Percentiles rank a stretch among this genome's conserved stretches.
phyloP scores from a whole-genome alignment of 352 stramenopile species.

The Phytophthora lateralis region DNA sequence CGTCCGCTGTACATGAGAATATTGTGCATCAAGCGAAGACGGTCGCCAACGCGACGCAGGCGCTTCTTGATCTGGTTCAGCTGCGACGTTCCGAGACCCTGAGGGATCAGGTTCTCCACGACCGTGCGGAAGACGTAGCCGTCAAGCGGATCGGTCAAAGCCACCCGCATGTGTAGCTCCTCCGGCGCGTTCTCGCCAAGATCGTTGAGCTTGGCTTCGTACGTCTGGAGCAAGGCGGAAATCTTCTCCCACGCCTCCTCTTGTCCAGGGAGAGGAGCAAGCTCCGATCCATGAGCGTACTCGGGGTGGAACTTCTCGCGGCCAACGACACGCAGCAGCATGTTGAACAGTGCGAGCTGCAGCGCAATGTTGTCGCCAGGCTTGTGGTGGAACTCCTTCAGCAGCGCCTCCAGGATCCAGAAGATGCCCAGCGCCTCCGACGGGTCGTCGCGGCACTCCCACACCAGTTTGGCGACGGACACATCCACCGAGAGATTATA shows the following conservation, averaged over 20 bases:
- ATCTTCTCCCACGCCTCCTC: constrained; percentile 80
- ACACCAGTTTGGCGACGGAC: constrained; percentile 81
- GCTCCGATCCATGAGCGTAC: constrained; percentile 62
- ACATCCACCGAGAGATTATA: constrained; percentile 76
- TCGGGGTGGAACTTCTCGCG: constrained; percentile 80
- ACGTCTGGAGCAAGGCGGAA: constrained; percentile 62
- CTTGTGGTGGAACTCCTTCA: constrained; percentile 89
- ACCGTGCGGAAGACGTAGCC: constrained; percentile 89
- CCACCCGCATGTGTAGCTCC: constrained; percentile 71
- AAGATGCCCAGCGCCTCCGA: constrained; percentile 82
- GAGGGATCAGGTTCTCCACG: constrained; percentile 86
- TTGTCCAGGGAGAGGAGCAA: constrained; percentile 70
- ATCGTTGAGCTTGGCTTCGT: constrained; percentile 76
- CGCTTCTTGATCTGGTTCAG: constrained; percentile 91
- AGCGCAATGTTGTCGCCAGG: constrained; percentile 82
- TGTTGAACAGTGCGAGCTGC: constrained; percentile 87
- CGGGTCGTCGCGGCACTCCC: constrained; percentile 85
- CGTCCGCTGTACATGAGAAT: constrained; percentile 89
- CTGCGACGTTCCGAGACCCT: constrained; percentile 79
- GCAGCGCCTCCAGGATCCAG: constrained; percentile 73
- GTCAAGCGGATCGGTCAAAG: constrained; percentile 77
- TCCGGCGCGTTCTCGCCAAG: constrained; percentile 68
- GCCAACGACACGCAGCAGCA: constrained; percentile 82
- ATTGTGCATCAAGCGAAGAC: constrained; percentile 89
- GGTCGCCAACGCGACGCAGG: constrained; percentile 84